A percentile compares a stretch with the other conserved stretches of the same genome.
Conservation (phyloP, 2,329 filamentous ascomycete genomes). For the Fusarium protoensiforme region DNA sequence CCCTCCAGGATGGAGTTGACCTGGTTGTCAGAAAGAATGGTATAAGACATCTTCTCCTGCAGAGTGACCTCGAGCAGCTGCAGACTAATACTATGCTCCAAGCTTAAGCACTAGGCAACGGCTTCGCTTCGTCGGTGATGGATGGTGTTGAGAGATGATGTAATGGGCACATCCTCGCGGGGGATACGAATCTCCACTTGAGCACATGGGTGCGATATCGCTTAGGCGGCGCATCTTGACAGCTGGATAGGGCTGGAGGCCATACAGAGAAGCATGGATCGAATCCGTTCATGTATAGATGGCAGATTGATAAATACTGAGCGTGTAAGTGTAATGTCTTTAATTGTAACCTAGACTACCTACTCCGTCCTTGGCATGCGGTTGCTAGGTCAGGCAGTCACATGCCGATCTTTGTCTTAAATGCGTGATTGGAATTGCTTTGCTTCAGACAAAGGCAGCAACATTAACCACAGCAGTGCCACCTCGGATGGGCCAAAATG, state of each 20-base stretch:
- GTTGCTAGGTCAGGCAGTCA: neutral
- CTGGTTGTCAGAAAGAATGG: conserved; percentile 68
- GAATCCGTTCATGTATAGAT: neutral
- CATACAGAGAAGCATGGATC: neutral
- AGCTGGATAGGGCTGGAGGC: neutral
- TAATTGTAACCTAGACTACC: neutral
- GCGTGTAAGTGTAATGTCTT: neutral
- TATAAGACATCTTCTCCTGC: conserved; percentile 61
- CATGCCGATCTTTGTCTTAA: neutral
- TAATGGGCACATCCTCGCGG: conserved; percentile 25
- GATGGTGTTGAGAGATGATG: conserved; percentile 34
- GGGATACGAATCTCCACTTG: conserved; percentile 36
- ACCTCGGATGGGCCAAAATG: neutral
- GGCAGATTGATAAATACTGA: neutral
- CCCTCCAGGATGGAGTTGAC: conserved; percentile 65
- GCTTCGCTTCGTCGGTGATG: neutral
- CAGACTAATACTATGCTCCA: neutral
- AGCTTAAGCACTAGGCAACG: neutral
- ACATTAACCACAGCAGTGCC: neutral
- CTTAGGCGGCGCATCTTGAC: neutral
- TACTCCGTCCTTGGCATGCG: neutral
- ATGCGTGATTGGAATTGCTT: neutral
- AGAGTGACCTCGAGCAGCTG: neutral
- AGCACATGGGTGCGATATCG: conserved; percentile 25
- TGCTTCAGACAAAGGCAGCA: neutral